Percentiles rank a stretch among this genome's conserved stretches.
These are phyloP conservation scores for Aspergillus ochraceus DNA, from an alignment of 2,329 filamentous ascomycete species.

Conservation along the genomic window DNA sequence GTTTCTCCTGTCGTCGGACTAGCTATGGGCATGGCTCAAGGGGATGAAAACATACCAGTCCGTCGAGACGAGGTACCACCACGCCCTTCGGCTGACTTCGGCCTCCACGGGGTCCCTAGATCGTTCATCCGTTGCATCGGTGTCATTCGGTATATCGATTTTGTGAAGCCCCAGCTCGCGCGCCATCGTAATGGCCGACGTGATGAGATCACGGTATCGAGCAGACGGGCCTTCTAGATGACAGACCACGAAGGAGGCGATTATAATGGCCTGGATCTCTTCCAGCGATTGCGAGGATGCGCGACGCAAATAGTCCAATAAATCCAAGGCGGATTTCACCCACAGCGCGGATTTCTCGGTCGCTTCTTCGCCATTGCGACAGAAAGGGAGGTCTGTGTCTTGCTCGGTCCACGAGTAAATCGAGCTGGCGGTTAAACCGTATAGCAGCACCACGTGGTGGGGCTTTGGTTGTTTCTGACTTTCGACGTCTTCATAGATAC, in stretches of 20 bases:
- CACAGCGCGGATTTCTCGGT: neutral
- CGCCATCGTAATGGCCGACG: constrained; percentile 29
- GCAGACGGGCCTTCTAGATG: constrained; percentile 38
- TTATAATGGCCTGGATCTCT: constrained; percentile 37
- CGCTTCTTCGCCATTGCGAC: neutral
- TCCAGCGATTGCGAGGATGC: constrained; percentile 30
- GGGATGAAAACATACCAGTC: constrained; percentile 33
- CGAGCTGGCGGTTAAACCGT: constrained; percentile 34
- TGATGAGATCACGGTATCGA: constrained; percentile 33
- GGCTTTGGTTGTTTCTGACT: constrained; percentile 21
- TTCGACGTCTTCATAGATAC: constrained; percentile 27
- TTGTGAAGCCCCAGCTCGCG: constrained; percentile 19
- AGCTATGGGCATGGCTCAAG: neutral
- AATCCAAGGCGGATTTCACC: constrained; percentile 28
- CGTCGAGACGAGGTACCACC: constrained; percentile 40
- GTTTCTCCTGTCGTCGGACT: too few species aligned
- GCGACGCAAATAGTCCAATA: constrained; percentile 33
- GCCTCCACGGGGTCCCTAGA: constrained; percentile 26
- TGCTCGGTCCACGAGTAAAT: constrained; percentile 32
- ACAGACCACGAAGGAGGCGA: constrained; percentile 32
- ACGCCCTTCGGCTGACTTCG: constrained; percentile 40
- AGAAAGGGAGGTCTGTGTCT: constrained; percentile 13
- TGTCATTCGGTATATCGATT: constrained; percentile 19
- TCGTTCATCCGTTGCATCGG: constrained; percentile 12
- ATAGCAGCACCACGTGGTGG: constrained; percentile 30